Evolutionary conservation across 768 basidiomycete species (phyloP), one percentile per base, ranked within the genome.

Genomic region (Mycena vitilis): DNA sequence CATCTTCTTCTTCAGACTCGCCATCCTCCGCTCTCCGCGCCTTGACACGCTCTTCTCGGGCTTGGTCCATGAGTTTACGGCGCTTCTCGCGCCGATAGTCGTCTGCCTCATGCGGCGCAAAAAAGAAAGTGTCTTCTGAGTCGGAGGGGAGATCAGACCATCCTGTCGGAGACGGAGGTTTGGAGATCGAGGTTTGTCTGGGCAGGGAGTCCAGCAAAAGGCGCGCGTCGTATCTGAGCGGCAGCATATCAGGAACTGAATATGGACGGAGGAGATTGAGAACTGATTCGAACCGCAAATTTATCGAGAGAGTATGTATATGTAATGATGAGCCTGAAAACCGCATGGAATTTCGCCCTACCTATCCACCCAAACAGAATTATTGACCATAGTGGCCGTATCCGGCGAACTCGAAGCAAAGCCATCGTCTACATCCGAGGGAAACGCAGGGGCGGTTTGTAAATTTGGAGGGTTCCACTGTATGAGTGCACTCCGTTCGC

Each of bases 101-200:
- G 16, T 89, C 88, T 3, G 84, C 79, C 71, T 95, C 95, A 8
- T 84, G 82, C 0, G 86, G 86, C 0, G 88, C 83, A 68, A 96
- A 85, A 80, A 93, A 93, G 78, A 95, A 96, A 0, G 87, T 91
- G 71, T 96, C 95, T 80, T 96, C 95, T 6, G 88, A 76, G 73
- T 96, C 95, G 0, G 95, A 95, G 6, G 94, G 91, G 3, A 96
- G 85, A 76, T 95, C 91, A 0, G 91, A 91, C 94, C 94, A 96
- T 10, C 92, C 93, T 4, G 84, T 79, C 3, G 88, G 86, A 0
- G 89, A 88, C 11, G 59, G 44, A 38, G 49, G 52, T 9, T 62
- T 13, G n/a, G 54, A 68, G 34, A 48, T 68, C 56, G 64, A 48
- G 38, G 57, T 40, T 22, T 69, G n/a, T 36, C 51, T 18, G 38